Evolutionary conservation across 805 yeast species (phyloP).

Genomic region (Candida nonsorbophila): DNA sequence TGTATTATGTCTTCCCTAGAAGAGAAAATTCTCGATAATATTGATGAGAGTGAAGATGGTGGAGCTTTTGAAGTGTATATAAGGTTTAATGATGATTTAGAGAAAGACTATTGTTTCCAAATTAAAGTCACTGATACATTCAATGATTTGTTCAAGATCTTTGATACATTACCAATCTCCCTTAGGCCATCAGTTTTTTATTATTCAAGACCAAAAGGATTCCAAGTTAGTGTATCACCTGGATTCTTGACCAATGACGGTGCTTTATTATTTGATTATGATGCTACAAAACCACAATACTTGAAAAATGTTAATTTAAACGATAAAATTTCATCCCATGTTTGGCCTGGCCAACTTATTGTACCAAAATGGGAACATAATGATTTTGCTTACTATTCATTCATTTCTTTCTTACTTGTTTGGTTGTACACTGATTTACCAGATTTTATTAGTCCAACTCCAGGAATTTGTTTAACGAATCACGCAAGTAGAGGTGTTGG

Average conservation of each 20-base stretch:
- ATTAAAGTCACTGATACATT: slow-evolving; percentile 58
- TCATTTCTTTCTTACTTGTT: slow-evolving; percentile 36
- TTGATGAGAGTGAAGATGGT: slow-evolving; percentile 17
- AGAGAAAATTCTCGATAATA: slow-evolving; percentile 17
- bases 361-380: slow-evolving; percentile 64
- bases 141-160: slow-evolving; percentile 54
- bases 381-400: slow-evolving; percentile 35
- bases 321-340: slow-evolving; percentile 51
- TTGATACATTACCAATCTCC: slow-evolving; percentile 62
- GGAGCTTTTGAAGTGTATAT: slow-evolving; percentile 51
- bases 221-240: slow-evolving; percentile 57
- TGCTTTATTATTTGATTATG: slow-evolving; percentile 60
- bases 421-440: slow-evolving; percentile 97
- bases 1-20: slow-evolving; percentile 10
- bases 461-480: slow-evolving; percentile 78
- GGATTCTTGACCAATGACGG: slow-evolving; percentile 86
- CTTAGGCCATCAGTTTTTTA: slow-evolving; percentile 79
- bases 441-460: slow-evolving; percentile 83
- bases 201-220: slow-evolving; percentile 57
- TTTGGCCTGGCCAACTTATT: slow-evolving; percentile 89
- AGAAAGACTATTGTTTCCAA: slow-evolving; percentile 86
- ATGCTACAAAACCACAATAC: slow-evolving; percentile 45
- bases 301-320: slow-evolving; percentile 38
- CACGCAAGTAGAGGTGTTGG: slow-evolving; percentile 31
- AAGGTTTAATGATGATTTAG: slow-evolving; percentile 79